A percentile compares a stretch with the other conserved stretches of the same genome.
These are phyloP conservation scores for Hebeloma cylindrosporum DNA, from an alignment of 768 basidiomycete species.

Conservation along the genomic window DNA sequence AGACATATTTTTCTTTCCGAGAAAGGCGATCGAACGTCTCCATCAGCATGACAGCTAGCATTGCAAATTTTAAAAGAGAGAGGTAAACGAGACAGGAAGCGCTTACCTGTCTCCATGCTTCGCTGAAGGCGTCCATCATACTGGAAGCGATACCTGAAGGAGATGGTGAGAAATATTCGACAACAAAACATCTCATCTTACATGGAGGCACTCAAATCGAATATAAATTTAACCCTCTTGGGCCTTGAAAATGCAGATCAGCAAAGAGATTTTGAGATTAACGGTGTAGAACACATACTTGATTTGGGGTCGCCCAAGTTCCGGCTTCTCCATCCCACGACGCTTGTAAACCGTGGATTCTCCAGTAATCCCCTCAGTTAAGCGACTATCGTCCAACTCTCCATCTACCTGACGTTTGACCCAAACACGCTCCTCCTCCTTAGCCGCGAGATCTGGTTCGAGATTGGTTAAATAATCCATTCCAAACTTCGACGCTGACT, in stretches of 20 bases:
- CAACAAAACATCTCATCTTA: slow-evolving; percentile 21
- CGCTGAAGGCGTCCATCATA: slow-evolving; percentile 65
- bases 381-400: slow-evolving; percentile 63
- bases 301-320: slow-evolving; percentile 64
- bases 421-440: slow-evolving; percentile 71
- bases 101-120: slow-evolving; percentile 62
- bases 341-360: slow-evolving; percentile 72
- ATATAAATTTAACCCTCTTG: slow-evolving; percentile 67
- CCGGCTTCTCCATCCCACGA: slow-evolving; percentile 67
- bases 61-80: neutral
- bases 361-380: slow-evolving; percentile 68
- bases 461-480: neutral
- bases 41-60: slow-evolving; percentile 71
- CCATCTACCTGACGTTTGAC: slow-evolving; percentile 71
- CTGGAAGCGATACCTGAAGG: slow-evolving; percentile 65
- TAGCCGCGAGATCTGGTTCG: slow-evolving; percentile 57
- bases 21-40: slow-evolving; percentile 65
- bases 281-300: slow-evolving; percentile 41
- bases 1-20: slow-evolving; percentile 70
- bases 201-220: slow-evolving; percentile 73
- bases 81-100: neutral
- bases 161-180: neutral
- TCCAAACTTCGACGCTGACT: slow-evolving; percentile 19
- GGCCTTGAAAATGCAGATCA: slow-evolving; percentile 37
- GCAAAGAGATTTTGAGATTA: neutral